phyloP scores from a whole-genome alignment of 768 basidiomycete species.

The Suillus placidus region DNA sequence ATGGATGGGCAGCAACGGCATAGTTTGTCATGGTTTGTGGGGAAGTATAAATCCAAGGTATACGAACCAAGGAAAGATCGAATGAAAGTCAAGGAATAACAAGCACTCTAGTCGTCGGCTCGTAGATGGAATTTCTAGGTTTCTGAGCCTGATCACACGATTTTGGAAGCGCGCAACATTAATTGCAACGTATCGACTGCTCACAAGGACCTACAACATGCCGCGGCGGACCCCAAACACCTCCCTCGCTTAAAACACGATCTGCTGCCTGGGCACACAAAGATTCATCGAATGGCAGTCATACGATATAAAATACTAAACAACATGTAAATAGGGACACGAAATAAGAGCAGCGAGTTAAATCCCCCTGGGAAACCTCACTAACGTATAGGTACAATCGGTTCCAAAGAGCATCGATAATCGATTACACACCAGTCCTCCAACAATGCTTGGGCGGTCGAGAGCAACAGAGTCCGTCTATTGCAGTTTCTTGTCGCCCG shows the following conservation, averaged over 20 bases:
- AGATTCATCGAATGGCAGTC: neutral
- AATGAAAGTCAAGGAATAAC: conserved; percentile 1
- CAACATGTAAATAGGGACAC: neutral
- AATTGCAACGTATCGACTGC: conserved; percentile 8
- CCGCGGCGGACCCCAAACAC: conserved; percentile 5
- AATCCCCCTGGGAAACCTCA: neutral
- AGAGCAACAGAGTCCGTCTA: neutral
- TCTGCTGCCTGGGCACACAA: neutral
- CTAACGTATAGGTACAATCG: neutral
- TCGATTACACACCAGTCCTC: conserved; percentile 1
- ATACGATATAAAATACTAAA: neutral
- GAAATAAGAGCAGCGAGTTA: neutral
- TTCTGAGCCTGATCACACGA: conserved; percentile 10
- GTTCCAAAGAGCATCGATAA: conserved; percentile 8
- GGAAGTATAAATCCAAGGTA: neutral
- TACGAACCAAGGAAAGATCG: neutral
- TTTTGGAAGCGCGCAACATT: conserved; percentile 4
- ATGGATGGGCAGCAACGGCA: conserved; percentile 24
- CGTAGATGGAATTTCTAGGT: neutral
- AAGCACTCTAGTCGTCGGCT: neutral
- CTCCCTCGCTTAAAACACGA: neutral
- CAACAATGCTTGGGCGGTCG: conserved; percentile 5
- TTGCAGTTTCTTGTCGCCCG: neutral
- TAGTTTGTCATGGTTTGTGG: conserved; percentile 29
- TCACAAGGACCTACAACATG: conserved; percentile 11